Conservation (phyloP, 2,329 filamentous ascomycete species). For the Alternaria sp. region DNA sequence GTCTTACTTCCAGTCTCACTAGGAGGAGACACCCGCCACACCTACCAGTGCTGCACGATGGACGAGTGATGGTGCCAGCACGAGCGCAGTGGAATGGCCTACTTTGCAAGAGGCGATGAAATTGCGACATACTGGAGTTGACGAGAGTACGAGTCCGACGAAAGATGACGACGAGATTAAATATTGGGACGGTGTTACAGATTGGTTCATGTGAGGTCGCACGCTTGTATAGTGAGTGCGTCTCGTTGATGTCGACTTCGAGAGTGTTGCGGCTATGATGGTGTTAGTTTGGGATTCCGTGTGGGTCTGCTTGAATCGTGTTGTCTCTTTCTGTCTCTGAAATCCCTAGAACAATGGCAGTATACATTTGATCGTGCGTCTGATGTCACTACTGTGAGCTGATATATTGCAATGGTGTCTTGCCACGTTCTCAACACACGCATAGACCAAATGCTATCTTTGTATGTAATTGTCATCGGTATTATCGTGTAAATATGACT, state of each 20-base stretch:
- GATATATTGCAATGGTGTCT: neutral
- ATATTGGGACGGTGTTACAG: constrained; percentile 17
- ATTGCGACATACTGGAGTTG: neutral
- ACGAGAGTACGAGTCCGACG: neutral
- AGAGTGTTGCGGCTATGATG: neutral
- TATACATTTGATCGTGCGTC: neutral
- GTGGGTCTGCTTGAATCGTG: neutral
- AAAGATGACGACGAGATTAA: constrained; percentile 1
- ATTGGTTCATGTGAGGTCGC: constrained; percentile 13
- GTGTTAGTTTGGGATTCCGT: neutral
- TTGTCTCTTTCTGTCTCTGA: neutral
- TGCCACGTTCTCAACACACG: neutral
- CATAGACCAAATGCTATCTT: neutral
- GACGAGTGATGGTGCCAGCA: neutral
- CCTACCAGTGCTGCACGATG: neutral
- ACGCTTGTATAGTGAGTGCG: neutral
- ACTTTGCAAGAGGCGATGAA: constrained; percentile 19
- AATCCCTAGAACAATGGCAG: neutral
- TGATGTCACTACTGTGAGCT: neutral
- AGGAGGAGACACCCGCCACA: neutral
- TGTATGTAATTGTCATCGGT: neutral
- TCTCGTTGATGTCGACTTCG: neutral
- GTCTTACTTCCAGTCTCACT: neutral
- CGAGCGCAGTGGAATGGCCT: constrained; percentile 23
- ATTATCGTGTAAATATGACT: neutral